phyloP scores from a whole-genome alignment of 2,329 filamentous ascomycete species.

The Capronia americana region DNA sequence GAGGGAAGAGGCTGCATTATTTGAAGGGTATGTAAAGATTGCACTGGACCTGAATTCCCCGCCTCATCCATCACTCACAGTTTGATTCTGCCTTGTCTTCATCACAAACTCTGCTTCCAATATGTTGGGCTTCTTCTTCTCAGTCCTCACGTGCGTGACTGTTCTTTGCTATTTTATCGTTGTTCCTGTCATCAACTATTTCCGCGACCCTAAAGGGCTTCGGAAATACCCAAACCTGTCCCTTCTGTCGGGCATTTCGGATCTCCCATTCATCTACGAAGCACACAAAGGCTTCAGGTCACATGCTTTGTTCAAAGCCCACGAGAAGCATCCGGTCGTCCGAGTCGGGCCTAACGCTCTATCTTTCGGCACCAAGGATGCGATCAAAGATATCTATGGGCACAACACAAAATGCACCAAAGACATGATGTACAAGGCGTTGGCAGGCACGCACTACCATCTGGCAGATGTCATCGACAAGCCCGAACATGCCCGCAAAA shows the following conservation, averaged over 20 bases:
- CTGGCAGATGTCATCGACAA: constrained; percentile 48
- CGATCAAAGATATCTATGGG: constrained; percentile 48
- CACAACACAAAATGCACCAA: constrained; percentile 46
- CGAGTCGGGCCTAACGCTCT: constrained; percentile 27
- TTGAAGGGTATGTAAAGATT: constrained; percentile 9
- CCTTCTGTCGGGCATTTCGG: constrained; percentile 53
- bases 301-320: constrained; percentile 34
- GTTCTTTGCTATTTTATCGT: constrained; percentile 48
- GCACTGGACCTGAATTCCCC: not conserved
- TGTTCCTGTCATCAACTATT: constrained; percentile 52
- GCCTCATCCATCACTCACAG: not conserved
- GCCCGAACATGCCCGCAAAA: constrained; percentile 48
- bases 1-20: not conserved
- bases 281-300: constrained; percentile 40
- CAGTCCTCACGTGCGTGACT: not conserved
- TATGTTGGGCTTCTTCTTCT: constrained; percentile 10
- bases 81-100: not conserved
- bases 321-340: constrained; percentile 59
- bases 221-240: constrained; percentile 56
- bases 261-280: constrained; percentile 48
- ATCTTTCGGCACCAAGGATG: constrained; percentile 12
- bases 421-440: constrained; percentile 15
- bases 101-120: not conserved
- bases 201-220: constrained; percentile 56
- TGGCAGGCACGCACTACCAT: constrained; percentile 22